Conservation (phyloP, 306 rosid genomes). For the Begonia fuchsioides region DNA sequence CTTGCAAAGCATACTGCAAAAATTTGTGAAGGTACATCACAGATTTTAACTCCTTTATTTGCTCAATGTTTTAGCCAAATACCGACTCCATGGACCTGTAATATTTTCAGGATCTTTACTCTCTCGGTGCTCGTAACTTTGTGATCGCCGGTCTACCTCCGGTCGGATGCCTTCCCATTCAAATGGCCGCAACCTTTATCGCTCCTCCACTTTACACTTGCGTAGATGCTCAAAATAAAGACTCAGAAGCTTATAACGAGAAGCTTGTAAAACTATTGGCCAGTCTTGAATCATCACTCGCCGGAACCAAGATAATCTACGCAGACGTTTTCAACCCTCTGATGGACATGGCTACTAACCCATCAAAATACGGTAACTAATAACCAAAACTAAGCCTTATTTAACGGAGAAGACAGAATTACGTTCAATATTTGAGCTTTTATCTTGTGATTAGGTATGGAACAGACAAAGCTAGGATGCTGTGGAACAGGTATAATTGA, state of each 20-base stretch:
- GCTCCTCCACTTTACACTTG: slow-evolving; percentile 17
- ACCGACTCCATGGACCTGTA: too few relatives aligned
- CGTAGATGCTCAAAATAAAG: slow-evolving; percentile 33
- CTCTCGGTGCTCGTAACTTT: slow-evolving; percentile 48
- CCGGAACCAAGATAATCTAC: slow-evolving; percentile 30
- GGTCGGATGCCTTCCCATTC: slow-evolving; percentile 57
- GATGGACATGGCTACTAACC: slow-evolving; percentile 29
- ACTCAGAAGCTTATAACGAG: slow-evolving; percentile 29
- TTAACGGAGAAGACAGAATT: neutral
- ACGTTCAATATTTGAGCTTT: too few relatives aligned
- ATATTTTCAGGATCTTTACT: slow-evolving; percentile 31
- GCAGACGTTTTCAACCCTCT: slow-evolving; percentile 22
- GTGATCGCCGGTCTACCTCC: slow-evolving; percentile 42
- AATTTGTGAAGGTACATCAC: slow-evolving; percentile 25
- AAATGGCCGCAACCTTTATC: slow-evolving; percentile 17
- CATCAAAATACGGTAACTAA: slow-evolving; percentile 39
- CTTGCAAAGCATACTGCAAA: slow-evolving; percentile 24
- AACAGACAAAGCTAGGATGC: slow-evolving; percentile 32
- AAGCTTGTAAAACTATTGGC: slow-evolving; percentile 22
- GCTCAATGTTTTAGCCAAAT: too few relatives aligned
- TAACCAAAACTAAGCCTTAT: neutral
- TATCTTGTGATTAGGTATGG: slow-evolving; percentile 19
- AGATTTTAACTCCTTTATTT: too few relatives aligned
- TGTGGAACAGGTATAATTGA: slow-evolving; percentile 39
- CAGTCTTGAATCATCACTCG: slow-evolving; percentile 20